These are phyloP conservation scores for Trametes cinnabarina DNA, from an alignment of 768 basidiomycete genomes.

Conservation along the genomic window DNA sequence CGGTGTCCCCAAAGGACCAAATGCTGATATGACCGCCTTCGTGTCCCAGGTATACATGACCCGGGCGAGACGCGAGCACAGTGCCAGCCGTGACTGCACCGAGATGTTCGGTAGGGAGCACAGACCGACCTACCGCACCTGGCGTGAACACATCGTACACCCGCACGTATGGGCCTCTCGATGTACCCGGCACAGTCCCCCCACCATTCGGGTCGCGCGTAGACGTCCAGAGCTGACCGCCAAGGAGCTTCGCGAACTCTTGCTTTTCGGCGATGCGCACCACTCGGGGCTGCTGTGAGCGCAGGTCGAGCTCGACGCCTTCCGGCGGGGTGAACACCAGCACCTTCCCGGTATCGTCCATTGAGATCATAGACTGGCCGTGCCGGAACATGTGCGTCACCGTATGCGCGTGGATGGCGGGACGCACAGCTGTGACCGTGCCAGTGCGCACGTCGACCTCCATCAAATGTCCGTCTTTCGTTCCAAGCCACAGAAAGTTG, in stretches of 20 bases:
- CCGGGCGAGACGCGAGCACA: constrained; percentile 64
- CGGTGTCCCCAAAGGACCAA: constrained; percentile 57
- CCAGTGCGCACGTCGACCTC: constrained; percentile 77
- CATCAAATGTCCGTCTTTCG: constrained; percentile 84
- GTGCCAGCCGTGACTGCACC: constrained; percentile 85
- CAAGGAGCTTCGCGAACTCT: constrained; percentile 73
- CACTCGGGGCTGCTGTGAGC: constrained; percentile 51
- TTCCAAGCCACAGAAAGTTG: constrained; percentile 78
- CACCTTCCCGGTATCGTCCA: constrained; percentile 85
- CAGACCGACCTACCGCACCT: constrained; percentile 50
- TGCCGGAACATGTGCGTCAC: constrained; percentile 76
- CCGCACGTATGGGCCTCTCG: constrained; percentile 69
- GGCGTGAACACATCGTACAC: constrained; percentile 75
- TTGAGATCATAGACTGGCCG: constrained; percentile 65
- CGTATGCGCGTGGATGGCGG: constrained; percentile 60
- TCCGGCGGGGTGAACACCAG: constrained; percentile 60
- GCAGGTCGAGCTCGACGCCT: constrained; percentile 34
- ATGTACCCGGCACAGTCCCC: constrained; percentile 34
- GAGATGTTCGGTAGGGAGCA: constrained; percentile 65
- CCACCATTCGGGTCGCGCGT: constrained; percentile 44
- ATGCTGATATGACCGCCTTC: constrained; percentile 87
- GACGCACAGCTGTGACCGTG: constrained; percentile 52
- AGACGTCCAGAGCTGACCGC: constrained; percentile 83
- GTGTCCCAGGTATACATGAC: constrained; percentile 80
- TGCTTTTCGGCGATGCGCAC: constrained; percentile 77